Conservation (phyloP, 2,329 filamentous ascomycete genomes). For the Cercospora beticola region DNA sequence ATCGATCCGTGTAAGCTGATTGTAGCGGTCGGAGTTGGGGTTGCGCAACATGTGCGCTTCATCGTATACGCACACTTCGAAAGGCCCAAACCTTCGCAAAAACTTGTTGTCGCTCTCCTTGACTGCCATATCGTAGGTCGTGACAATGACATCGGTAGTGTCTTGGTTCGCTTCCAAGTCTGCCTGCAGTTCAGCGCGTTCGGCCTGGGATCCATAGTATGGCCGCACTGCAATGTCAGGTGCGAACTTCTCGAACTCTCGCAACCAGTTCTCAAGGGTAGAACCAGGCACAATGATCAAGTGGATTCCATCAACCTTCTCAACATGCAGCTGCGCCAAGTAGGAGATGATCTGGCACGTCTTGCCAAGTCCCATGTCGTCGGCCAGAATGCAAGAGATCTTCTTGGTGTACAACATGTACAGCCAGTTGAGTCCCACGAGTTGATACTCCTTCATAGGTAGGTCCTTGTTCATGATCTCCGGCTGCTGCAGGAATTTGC, state of each 20-base stretch:
- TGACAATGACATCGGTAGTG: slow-evolving; percentile 69
- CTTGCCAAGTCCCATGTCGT: slow-evolving; percentile 95
- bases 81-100: slow-evolving; percentile 56
- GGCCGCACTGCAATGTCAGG: slow-evolving; percentile 69
- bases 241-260: slow-evolving; percentile 85
- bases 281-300: slow-evolving; percentile 89
- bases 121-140: slow-evolving; percentile 66
- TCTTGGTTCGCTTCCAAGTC: slow-evolving; percentile 63
- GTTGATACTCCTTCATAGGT: slow-evolving; percentile 85
- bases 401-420: slow-evolving; percentile 75
- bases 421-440: slow-evolving; percentile 95
- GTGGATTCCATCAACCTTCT: slow-evolving; percentile 67
- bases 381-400: slow-evolving; percentile 86
- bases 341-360: slow-evolving; percentile 96
- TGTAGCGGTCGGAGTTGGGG: slow-evolving; percentile 76
- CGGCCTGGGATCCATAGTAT: slow-evolving; percentile 69
- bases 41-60: slow-evolving; percentile 95
- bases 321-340: slow-evolving; percentile 76
- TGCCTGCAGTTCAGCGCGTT: slow-evolving; percentile 67
- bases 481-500: slow-evolving; percentile 64
- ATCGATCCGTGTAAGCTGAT: slow-evolving; percentile 72
- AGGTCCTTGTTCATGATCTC: slow-evolving; percentile 72
- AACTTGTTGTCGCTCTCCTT: slow-evolving; percentile 64
- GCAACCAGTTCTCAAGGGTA: slow-evolving; percentile 92
- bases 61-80: slow-evolving; percentile 72